A percentile compares a stretch with the other conserved stretches of the same genome.
These are phyloP conservation scores for Candida qinlingensis DNA, from an alignment of 805 yeast species.

Conservation along the genomic window DNA sequence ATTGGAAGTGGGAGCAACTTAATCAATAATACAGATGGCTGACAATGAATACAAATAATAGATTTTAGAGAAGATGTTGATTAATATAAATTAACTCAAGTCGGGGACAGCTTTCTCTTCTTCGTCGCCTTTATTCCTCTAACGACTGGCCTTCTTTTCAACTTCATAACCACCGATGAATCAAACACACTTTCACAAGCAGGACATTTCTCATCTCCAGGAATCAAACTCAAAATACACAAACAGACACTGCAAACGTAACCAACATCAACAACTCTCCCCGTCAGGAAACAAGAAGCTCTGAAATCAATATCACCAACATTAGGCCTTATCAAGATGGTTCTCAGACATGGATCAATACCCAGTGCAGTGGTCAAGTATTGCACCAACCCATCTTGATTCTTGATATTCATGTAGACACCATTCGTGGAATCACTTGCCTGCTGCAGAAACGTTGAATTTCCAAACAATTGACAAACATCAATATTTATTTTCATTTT, in stretches of 20 bases:
- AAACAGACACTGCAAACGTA: slow-evolving; percentile 93
- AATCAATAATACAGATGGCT: too few species aligned
- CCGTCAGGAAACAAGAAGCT: slow-evolving; percentile 90
- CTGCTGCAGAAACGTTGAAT: slow-evolving; percentile 85
- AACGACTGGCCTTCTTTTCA: slow-evolving; percentile 59
- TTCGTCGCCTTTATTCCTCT: slow-evolving; percentile 30
- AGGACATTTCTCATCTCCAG: slow-evolving; percentile 68
- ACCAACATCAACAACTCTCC: slow-evolving; percentile 88
- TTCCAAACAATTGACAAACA: slow-evolving; percentile 71
- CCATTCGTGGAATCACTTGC: slow-evolving; percentile 96
- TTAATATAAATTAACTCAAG: too few species aligned
- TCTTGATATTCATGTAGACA: slow-evolving; percentile 62
- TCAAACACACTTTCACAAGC: slow-evolving; percentile 83
- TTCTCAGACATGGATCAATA: slow-evolving; percentile 78
- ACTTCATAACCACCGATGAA: slow-evolving; percentile 47
- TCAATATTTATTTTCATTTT: slow-evolving; percentile 87
- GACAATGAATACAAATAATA: too few species aligned
- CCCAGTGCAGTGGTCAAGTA: slow-evolving; percentile 77
- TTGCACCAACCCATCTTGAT: slow-evolving; percentile 76
- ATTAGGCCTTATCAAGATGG: slow-evolving; percentile 75
- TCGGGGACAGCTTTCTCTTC: slow-evolving; percentile 25
- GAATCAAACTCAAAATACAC: slow-evolving; percentile 68
- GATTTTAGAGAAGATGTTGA: too few species aligned
- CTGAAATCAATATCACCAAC: slow-evolving; percentile 78
- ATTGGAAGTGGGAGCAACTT: too few species aligned